Conservation (phyloP, 1,284 basidiomycete genomes). For the Pisolithus thermaeus region DNA sequence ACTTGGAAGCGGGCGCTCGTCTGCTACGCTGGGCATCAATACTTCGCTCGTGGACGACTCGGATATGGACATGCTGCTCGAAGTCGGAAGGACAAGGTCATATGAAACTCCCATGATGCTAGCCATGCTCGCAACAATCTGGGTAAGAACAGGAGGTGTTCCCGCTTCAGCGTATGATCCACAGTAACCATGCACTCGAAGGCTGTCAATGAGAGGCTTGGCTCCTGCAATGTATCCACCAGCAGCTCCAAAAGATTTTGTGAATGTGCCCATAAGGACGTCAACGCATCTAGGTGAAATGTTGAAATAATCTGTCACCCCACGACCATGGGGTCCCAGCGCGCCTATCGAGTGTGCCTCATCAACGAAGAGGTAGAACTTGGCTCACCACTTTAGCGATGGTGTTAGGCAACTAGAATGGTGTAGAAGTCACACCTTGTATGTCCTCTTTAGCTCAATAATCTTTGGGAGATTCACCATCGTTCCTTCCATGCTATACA, state of each 20-base stretch:
- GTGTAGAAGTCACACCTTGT: slow-evolving; percentile 65
- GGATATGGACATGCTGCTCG: slow-evolving; percentile 9
- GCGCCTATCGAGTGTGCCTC: slow-evolving; percentile 98
- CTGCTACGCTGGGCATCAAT: slow-evolving; percentile 1
- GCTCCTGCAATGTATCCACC: slow-evolving; percentile 93
- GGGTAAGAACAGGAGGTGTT: slow-evolving; percentile 85
- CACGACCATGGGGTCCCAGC: slow-evolving; percentile 89
- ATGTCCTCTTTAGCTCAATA: slow-evolving; percentile 87
- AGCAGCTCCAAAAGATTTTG: slow-evolving; percentile 97
- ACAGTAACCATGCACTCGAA: slow-evolving; percentile 82
- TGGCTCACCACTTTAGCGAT: slow-evolving; percentile 8
- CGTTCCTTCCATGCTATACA: slow-evolving; percentile 98
- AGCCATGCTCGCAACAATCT: slow-evolving; percentile 90
- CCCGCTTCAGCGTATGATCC: slow-evolving; percentile 90
- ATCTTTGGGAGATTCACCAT: slow-evolving; percentile 82
- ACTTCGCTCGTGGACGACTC: slow-evolving; percentile 15
- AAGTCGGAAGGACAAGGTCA: slow-evolving; percentile 36
- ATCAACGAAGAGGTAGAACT: slow-evolving; percentile 97
- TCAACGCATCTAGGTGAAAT: slow-evolving; percentile 81
- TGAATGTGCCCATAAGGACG: slow-evolving; percentile 98
- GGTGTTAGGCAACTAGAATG: neutral
- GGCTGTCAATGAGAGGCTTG: slow-evolving; percentile 74
- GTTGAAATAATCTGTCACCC: slow-evolving; percentile 94
- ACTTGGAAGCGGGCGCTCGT: slow-evolving; percentile 51
- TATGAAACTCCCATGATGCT: slow-evolving; percentile 89